Conservation (phyloP, 164 flowering plant genomes). For the Chimonanthus praecox region DNA sequence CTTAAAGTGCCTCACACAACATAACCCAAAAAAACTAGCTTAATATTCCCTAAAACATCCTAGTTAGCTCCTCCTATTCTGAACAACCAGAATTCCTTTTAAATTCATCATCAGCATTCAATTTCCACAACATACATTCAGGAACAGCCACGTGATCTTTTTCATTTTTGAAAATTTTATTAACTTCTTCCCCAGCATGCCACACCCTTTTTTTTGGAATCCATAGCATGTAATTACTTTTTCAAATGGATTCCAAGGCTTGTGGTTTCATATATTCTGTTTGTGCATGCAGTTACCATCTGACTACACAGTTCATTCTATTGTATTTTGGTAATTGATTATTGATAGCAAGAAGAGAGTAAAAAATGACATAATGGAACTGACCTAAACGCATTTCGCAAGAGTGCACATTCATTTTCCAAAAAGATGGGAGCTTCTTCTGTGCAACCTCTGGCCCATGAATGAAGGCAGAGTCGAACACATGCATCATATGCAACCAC, state of each 20-base stretch:
- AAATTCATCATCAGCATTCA: neutral
- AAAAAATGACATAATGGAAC: slow-evolving; percentile 16
- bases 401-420: slow-evolving; percentile 78
- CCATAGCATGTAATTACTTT: too few relatives aligned
- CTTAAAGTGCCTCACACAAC: neutral
- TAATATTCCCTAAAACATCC: neutral
- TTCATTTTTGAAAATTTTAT: too few relatives aligned
- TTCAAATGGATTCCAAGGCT: neutral
- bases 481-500: slow-evolving; percentile 93
- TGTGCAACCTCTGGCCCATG: slow-evolving; percentile 77
- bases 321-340: neutral
- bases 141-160: neutral
- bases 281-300: neutral
- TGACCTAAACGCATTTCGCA: slow-evolving; percentile 76
- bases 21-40: neutral
- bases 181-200: neutral
- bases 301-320: neutral
- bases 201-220: neutral
- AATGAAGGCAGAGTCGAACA: slow-evolving; percentile 90
- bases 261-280: neutral
- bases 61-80: neutral
- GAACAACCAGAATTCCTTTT: neutral
- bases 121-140: neutral
- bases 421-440: slow-evolving; percentile 83
- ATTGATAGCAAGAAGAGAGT: neutral